phyloP scores from a whole-genome alignment of 805 yeast genomes.

The Lachancea thermotolerans region DNA sequence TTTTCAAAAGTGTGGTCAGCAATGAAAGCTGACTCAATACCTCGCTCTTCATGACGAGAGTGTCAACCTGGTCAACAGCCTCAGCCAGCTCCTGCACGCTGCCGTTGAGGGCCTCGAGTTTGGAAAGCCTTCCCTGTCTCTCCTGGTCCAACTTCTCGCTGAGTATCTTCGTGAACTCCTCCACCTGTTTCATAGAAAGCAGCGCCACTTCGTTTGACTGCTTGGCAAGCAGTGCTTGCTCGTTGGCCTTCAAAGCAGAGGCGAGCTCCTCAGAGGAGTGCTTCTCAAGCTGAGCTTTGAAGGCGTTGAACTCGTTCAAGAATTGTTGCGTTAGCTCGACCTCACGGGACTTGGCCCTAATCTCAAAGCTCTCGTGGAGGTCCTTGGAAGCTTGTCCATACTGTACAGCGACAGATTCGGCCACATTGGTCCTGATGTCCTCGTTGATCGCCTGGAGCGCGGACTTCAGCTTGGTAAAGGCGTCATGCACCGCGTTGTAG shows the following conservation, averaged over 20 bases:
- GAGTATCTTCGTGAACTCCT: constrained; percentile 55
- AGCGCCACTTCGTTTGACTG: constrained; percentile 68
- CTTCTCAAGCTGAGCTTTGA: constrained; percentile 51
- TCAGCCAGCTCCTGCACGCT: constrained; percentile 44
- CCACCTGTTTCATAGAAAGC: constrained; percentile 61
- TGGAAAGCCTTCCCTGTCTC: constrained; percentile 71
- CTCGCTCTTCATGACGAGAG: constrained; percentile 33
- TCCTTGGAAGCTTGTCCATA: constrained; percentile 15
- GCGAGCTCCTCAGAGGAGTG: constrained; percentile 52
- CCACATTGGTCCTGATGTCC: constrained; percentile 12
- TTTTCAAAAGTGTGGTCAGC: constrained; percentile 18
- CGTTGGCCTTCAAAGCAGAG: constrained; percentile 62
- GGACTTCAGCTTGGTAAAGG: constrained; percentile 13
- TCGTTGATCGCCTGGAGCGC: constrained; percentile 14
- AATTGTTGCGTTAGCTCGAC: constrained; percentile 52
- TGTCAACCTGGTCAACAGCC: constrained; percentile 37
- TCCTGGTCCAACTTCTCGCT: constrained; percentile 57
- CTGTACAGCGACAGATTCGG: constrained; percentile 11
- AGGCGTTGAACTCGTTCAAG: constrained; percentile 53
- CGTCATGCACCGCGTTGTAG: constrained; percentile 10
- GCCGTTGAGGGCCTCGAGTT: constrained; percentile 52
- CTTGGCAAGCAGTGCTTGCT: constrained; percentile 55
- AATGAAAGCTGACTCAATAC: constrained; percentile 27
- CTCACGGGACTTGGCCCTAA: constrained; percentile 36
- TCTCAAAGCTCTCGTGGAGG: constrained; percentile 20